phyloP scores from a whole-genome alignment of 2,329 filamentous ascomycete genomes.

The Aspergillus spinulosporus region DNA sequence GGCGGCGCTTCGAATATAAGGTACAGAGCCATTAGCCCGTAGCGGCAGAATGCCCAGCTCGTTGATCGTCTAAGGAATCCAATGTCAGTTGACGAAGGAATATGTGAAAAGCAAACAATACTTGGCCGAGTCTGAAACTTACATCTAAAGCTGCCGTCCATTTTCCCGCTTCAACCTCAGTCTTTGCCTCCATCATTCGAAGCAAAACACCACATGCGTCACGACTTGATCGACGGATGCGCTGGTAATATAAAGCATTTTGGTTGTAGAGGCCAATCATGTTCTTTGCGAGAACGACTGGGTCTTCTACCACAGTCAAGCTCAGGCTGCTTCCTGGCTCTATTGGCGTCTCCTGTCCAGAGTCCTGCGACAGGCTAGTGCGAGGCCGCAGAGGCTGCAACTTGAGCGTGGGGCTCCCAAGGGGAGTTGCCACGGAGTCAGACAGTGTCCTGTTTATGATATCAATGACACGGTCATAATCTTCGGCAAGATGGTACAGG shows the following conservation, averaged over 20 bases:
- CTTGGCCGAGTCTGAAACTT: conserved; percentile 39
- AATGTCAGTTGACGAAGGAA: conserved; percentile 14
- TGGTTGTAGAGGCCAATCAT: conserved; percentile 64
- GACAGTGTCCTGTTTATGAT: conserved; percentile 89
- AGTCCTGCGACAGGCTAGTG: conserved; percentile 33
- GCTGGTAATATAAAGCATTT: conserved; percentile 61
- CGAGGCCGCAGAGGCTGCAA: conserved; percentile 79
- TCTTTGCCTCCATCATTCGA: conserved; percentile 62
- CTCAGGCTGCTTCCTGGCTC: conserved; percentile 53
- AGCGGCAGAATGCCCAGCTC: conserved; percentile 77
- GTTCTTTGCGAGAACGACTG: conserved; percentile 61
- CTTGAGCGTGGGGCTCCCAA: conserved; percentile 76
- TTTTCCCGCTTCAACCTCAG: conserved; percentile 56
- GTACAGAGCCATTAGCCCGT: conserved; percentile 70
- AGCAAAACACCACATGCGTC: conserved; percentile 61
- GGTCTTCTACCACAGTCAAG: conserved; percentile 67
- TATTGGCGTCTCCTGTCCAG: conserved; percentile 46
- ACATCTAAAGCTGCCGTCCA: conserved; percentile 66
- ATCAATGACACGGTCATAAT: conserved; percentile 90
- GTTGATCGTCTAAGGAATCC: conserved; percentile 63
- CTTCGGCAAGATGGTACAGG: conserved; percentile 88
- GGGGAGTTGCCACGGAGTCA: conserved; percentile 81
- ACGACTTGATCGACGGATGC: conserved; percentile 59
- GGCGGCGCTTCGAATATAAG: conserved; percentile 75
- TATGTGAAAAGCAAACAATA: neutral